Conservation (phyloP, 352 stramenopile species). For the Phytophthora niederhauseri region DNA sequence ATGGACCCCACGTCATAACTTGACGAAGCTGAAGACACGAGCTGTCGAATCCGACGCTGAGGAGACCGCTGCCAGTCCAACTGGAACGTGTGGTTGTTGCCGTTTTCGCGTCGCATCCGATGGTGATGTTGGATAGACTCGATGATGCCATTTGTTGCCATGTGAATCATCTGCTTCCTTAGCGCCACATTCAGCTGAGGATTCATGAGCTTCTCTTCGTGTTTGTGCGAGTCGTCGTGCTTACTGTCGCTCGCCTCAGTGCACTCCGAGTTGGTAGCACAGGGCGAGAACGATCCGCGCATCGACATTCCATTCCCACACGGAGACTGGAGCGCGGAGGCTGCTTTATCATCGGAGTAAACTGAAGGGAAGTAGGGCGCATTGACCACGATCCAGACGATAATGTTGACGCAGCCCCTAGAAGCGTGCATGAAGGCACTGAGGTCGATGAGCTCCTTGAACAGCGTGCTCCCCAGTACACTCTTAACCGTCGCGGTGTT, state of each 20-base stretch:
- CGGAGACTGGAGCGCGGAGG: slow-evolving; percentile 17
- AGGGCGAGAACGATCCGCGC: slow-evolving; percentile 26
- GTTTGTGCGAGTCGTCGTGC: slow-evolving; percentile 27
- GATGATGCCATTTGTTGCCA: slow-evolving; percentile 89
- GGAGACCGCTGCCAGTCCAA: slow-evolving; percentile 81
- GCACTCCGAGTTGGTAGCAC: slow-evolving; percentile 20
- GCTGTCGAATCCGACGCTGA: slow-evolving; percentile 51
- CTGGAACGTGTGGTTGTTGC: slow-evolving; percentile 83
- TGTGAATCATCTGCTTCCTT: slow-evolving; percentile 88
- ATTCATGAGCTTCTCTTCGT: slow-evolving; percentile 61
- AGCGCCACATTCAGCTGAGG: slow-evolving; percentile 89
- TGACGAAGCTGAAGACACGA: slow-evolving; percentile 45
- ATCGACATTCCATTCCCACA: slow-evolving; percentile 17
- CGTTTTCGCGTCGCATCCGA: slow-evolving; percentile 62
- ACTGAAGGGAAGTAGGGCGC: slow-evolving; percentile 51
- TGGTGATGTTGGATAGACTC: slow-evolving; percentile 87
- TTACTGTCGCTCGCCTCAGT: slow-evolving; percentile 23
- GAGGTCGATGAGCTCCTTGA: slow-evolving; percentile 70
- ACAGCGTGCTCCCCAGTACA: slow-evolving; percentile 40
- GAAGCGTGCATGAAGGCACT: slow-evolving; percentile 83
- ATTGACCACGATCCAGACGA: slow-evolving; percentile 90
- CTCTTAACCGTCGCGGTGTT: slow-evolving; percentile 45
- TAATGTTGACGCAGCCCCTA: slow-evolving; percentile 79
- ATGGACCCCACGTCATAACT: slow-evolving; percentile 33
- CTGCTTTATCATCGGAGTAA: slow-evolving; percentile 30